Conservation (phyloP, 148 eudicot species). For the Rhododendron kiyosumense region DNA sequence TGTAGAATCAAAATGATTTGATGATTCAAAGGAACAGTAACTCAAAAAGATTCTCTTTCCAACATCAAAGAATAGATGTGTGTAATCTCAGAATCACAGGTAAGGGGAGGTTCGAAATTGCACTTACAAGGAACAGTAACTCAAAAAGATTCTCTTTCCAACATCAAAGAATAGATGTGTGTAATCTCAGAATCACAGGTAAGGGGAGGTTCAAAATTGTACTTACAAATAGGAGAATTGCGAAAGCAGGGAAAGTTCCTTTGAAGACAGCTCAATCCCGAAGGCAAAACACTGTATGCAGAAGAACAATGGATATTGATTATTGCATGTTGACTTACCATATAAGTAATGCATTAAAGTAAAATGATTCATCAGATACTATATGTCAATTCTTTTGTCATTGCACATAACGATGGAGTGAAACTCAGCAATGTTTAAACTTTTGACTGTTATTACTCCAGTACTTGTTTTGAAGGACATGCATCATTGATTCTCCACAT, state of each 20-base stretch:
- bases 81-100: not conserved
- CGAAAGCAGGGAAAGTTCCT: constrained; percentile 33
- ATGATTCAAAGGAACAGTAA: not conserved
- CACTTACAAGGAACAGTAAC: constrained; percentile 28
- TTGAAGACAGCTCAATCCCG: constrained; percentile 40
- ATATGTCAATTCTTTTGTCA: not conserved
- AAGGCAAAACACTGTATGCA: constrained; percentile 28
- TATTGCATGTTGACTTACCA: not conserved
- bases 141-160: not conserved
- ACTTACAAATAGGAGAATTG: constrained; percentile 34
- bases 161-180: not conserved
- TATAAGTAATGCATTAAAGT: not conserved
- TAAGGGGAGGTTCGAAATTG: not conserved
- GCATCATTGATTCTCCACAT: not conserved
- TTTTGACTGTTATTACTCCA: not conserved
- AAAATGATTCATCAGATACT: not conserved
- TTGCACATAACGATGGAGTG: not conserved
- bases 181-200: not conserved
- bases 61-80: not conserved
- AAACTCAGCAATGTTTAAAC: not conserved
- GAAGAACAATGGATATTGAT: not conserved
- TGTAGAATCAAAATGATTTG: not conserved
- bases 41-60: not conserved
- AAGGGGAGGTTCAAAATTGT: not conserved
- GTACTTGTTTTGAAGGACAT: not conserved